These are phyloP conservation scores for Diospyros lotus DNA, from an alignment of 148 eudicot genomes.

Conservation along the genomic window DNA sequence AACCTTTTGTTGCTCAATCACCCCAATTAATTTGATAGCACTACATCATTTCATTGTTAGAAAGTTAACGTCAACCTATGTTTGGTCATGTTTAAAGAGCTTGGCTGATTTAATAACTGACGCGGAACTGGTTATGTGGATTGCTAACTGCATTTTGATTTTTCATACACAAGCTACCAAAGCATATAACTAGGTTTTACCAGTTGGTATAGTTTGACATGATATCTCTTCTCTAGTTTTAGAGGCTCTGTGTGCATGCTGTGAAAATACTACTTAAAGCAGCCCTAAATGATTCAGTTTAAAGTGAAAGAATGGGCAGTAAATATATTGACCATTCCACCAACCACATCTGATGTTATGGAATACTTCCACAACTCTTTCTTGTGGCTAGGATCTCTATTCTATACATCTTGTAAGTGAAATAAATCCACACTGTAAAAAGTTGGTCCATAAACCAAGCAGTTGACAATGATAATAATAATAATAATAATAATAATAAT, in stretches of 20 bases:
- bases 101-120: not conserved
- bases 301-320: not conserved
- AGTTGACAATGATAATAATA: no score
- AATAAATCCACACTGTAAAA: not conserved
- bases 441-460: not conserved
- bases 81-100: not conserved
- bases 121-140: not conserved
- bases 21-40: not conserved
- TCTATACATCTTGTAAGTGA: not conserved
- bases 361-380: not conserved
- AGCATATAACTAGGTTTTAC: not conserved
- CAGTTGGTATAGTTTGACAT: not conserved
- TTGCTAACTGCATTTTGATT: not conserved
- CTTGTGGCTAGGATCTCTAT: not conserved
- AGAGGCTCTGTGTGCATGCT: not conserved
- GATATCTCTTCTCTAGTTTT: not conserved
- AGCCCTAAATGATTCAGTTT: not conserved
- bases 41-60: not conserved
- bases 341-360: not conserved
- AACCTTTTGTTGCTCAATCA: not conserved
- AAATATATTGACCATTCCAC: not conserved
- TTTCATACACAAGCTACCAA: not conserved
- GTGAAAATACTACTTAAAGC: not conserved
- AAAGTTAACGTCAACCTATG: not conserved
- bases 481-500: no score